Conservation (phyloP, 2,329 filamentous ascomycete species). For the Nothomitra cinnamomea region DNA sequence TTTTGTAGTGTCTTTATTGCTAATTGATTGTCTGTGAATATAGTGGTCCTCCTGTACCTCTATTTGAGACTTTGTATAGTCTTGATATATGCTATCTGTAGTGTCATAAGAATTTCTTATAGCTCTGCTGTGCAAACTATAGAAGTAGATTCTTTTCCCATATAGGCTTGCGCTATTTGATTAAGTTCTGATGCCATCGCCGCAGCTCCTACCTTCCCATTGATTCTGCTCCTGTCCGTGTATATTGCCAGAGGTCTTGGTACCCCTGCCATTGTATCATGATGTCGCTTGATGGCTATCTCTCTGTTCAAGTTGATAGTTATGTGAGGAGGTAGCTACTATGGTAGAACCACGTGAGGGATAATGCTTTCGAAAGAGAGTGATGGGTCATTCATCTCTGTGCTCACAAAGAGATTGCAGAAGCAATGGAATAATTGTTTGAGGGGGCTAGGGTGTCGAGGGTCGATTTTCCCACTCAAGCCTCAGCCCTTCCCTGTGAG, state of each 20-base stretch:
- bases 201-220: neutral
- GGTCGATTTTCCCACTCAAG: neutral
- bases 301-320: neutral
- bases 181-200: neutral
- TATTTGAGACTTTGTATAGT: neutral
- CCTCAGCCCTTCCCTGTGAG: neutral
- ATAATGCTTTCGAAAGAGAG: neutral
- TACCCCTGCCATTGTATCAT: neutral
- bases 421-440: neutral
- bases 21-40: too few species aligned
- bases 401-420: neutral
- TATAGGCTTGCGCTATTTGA: neutral
- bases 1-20: too few species aligned
- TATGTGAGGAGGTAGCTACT: neutral
- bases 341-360: neutral
- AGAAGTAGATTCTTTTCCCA: neutral
- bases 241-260: neutral
- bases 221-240: neutral
- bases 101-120: neutral
- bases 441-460: neutral
- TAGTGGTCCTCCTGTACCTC: neutral
- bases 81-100: neutral
- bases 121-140: neutral
- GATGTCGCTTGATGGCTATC: neutral
- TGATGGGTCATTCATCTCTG: neutral